Evolutionary conservation across 495 filamentous ascomycete genomes (phyloP).

Genomic region (Aspergillus cavernicola): DNA sequence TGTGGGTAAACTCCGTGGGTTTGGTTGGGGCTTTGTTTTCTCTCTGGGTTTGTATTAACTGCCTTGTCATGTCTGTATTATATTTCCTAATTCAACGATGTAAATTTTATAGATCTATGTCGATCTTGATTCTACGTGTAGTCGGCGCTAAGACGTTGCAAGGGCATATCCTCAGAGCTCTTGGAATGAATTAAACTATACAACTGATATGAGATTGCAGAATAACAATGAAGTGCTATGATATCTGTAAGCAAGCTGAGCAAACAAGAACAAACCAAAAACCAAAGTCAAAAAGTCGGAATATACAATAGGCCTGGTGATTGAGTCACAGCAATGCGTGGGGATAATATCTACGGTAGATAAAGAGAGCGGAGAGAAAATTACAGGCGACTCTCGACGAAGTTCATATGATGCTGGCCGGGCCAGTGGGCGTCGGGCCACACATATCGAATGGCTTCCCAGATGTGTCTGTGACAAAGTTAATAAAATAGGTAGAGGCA

Average conservation of each 20-base stretch:
- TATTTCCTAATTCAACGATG: conserved; percentile 13
- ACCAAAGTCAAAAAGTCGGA: no score
- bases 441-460: conserved; percentile 78
- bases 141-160: no score
- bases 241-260: no score
- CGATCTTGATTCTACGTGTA: neutral
- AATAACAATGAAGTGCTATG: no score
- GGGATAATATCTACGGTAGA: no score
- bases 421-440: conserved; percentile 86
- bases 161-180: no score
- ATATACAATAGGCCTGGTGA: no score
- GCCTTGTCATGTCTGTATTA: conserved; percentile 15
- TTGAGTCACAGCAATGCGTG: conserved; percentile 19
- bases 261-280: no score
- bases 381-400: conserved; percentile 60
- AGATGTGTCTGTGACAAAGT: conserved; percentile 63
- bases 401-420: conserved; percentile 59
- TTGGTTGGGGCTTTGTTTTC: neutral
- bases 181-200: no score
- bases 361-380: neutral
- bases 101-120: neutral
- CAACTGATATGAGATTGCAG: no score
- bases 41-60: conserved; percentile 10
- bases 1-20: no score
- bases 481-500: conserved; percentile 5